Conservation (phyloP, 176 grass and related monocot species). For the Triticum monococcum region DNA sequence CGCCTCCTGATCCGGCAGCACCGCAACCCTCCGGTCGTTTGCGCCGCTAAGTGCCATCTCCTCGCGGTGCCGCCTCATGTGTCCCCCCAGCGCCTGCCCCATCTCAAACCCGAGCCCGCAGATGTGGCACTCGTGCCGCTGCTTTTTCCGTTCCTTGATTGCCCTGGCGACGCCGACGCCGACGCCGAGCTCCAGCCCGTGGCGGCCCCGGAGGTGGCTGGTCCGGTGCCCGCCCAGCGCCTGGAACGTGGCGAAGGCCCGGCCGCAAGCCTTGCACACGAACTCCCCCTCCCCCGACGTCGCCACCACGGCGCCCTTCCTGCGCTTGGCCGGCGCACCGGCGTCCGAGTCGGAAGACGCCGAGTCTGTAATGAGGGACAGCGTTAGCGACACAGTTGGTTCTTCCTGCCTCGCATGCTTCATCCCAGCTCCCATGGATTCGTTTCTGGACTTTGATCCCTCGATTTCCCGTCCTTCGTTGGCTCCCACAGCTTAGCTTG, state of each 20-base stretch:
- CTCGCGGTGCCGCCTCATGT: slow-evolving; percentile 65
- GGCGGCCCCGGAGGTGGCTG: background rate
- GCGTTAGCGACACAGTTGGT: background rate
- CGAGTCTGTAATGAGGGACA: background rate
- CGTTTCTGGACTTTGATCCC: background rate
- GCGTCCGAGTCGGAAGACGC: background rate
- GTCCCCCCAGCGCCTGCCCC: slow-evolving; percentile 61
- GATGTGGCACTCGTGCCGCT: slow-evolving; percentile 49
- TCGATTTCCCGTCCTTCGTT: too few species aligned
- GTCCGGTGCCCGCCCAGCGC: slow-evolving; percentile 65
- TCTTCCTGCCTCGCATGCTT: background rate
- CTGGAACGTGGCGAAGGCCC: slow-evolving; percentile 57
- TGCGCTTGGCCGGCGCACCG: background rate
- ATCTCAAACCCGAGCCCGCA: slow-evolving; percentile 58
- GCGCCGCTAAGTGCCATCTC: background rate
- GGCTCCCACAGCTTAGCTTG: too few species aligned
- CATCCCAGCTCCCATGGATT: background rate
- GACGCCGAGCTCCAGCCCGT: slow-evolving; percentile 47
- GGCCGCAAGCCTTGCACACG: slow-evolving; percentile 53
- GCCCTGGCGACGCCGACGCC: slow-evolving; percentile 8
- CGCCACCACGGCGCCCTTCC: background rate
- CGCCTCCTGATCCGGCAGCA: background rate
- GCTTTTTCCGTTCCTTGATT: slow-evolving; percentile 24
- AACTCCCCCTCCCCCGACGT: slow-evolving; percentile 46
- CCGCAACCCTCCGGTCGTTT: too few species aligned